phyloP scores from a whole-genome alignment of 2,329 filamentous ascomycete species.

The Diplodia intermedia region DNA sequence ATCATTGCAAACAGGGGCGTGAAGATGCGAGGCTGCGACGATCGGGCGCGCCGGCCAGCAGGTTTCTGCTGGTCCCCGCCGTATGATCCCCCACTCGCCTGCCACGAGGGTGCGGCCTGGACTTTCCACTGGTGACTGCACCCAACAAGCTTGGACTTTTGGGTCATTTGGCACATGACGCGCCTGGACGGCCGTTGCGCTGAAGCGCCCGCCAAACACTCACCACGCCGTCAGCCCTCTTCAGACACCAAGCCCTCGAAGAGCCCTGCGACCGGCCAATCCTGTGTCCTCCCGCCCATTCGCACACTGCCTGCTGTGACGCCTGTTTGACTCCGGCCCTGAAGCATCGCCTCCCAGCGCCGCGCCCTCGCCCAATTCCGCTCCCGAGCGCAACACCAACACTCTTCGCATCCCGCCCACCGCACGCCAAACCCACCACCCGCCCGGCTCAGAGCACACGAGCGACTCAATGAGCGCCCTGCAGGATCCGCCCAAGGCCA shows the following conservation, averaged over 20 bases:
- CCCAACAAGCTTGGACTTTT: background rate
- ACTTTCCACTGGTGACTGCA: background rate
- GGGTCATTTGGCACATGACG: slow-evolving; percentile 24
- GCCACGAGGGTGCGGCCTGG: slow-evolving; percentile 19
- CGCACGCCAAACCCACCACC: slow-evolving; percentile 1
- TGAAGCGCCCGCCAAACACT: slow-evolving; percentile 14
- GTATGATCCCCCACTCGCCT: slow-evolving; percentile 16
- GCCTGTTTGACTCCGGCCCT: slow-evolving; percentile 23
- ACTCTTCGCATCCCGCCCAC: background rate
- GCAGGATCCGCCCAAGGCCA: slow-evolving; percentile 35
- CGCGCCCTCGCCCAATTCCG: slow-evolving; percentile 9
- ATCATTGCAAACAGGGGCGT: slow-evolving; percentile 11
- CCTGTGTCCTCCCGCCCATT: background rate
- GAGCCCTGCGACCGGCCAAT: slow-evolving; percentile 17
- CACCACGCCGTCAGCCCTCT: slow-evolving; percentile 8
- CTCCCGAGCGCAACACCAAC: background rate
- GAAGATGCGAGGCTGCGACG: slow-evolving; percentile 9
- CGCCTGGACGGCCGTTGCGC: background rate
- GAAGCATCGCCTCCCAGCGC: slow-evolving; percentile 21
- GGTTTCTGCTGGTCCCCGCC: slow-evolving; percentile 16
- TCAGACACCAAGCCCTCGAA: slow-evolving; percentile 8
- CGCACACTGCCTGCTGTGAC: slow-evolving; percentile 21
- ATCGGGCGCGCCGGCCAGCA: slow-evolving; percentile 20
- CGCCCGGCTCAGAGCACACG: slow-evolving; percentile 3
- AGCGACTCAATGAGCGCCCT: slow-evolving; percentile 39